Percentiles rank a stretch among this genome's conserved stretches.
phyloP scores from a whole-genome alignment of 1,284 basidiomycete genomes.

The Ganoderma resinaceum region DNA sequence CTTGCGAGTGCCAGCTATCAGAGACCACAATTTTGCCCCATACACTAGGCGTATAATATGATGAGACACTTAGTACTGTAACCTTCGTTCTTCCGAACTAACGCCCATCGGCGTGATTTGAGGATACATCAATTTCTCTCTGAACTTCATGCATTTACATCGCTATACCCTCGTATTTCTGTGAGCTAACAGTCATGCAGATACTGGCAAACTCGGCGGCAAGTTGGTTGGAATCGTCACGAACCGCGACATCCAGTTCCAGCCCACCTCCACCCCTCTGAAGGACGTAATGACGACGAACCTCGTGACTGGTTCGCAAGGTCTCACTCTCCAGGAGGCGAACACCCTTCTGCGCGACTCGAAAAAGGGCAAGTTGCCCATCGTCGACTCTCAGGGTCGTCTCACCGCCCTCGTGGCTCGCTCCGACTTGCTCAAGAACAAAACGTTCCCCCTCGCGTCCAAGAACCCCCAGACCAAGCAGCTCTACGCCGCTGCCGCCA shows the following conservation, averaged over 20 bases:
- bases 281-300: constrained; percentile 91
- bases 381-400: constrained; percentile 79
- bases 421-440: constrained; percentile 97
- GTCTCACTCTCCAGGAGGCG: constrained; percentile 91
- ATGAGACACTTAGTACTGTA: constrained; percentile 59
- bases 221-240: constrained; percentile 98
- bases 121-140: constrained; percentile 49
- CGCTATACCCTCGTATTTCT: neutral
- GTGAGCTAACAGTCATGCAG: constrained; percentile 48
- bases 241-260: constrained; percentile 96
- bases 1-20: too few species aligned
- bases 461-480: constrained; percentile 95
- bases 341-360: constrained; percentile 95
- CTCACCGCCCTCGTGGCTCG: constrained; percentile 92
- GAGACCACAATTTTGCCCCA: neutral
- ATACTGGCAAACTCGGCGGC: constrained; percentile 86
- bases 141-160: constrained; percentile 4
- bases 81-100: constrained; percentile 92
- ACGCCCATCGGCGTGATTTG: constrained; percentile 75
- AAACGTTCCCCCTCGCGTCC: constrained; percentile 95
- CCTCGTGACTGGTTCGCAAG: constrained; percentile 84
- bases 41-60: constrained; percentile 30
- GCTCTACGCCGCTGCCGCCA: constrained; percentile 96
- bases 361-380: constrained; percentile 98
- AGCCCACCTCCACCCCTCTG: constrained; percentile 71